These are phyloP conservation scores for Nephromyces sp. DNA, from an alignment of 169 alveolate species.

Conservation along the genomic window DNA sequence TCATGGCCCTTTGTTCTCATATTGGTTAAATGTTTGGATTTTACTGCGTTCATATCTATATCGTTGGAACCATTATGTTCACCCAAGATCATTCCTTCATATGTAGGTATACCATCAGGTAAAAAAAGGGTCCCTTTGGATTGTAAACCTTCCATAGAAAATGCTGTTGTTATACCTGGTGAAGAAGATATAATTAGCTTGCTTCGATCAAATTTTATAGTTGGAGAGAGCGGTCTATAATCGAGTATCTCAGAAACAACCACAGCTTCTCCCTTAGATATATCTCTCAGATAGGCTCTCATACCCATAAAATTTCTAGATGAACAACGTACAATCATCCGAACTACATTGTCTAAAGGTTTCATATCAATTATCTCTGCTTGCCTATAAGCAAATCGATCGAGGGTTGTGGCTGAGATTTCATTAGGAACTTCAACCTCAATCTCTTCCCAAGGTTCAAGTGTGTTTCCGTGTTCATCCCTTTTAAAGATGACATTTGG, in stretches of 20 bases:
- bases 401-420: background rate
- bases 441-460: conserved; percentile 74
- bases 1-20: conserved; percentile 58
- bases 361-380: background rate
- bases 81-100: conserved; percentile 65
- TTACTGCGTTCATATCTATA: conserved; percentile 64
- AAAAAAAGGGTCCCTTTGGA: conserved; percentile 69
- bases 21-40: conserved; percentile 65
- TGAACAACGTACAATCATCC: background rate
- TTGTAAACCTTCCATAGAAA: conserved; percentile 69
- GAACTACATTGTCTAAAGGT: background rate
- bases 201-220: conserved; percentile 46
- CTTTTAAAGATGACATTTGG: conserved; percentile 68
- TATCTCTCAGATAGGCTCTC: conserved; percentile 56
- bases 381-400: background rate
- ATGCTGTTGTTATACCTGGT: conserved; percentile 58
- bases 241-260: conserved; percentile 58
- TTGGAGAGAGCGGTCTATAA: conserved; percentile 54
- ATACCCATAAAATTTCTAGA: conserved; percentile 58
- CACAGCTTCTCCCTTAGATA: conserved; percentile 71
- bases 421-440: background rate
- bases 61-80: conserved; percentile 62
- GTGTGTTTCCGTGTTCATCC: conserved; percentile 51
- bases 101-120: conserved; percentile 59
- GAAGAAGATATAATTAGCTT: conserved; percentile 71